Percentiles rank a stretch among this genome's conserved stretches.
phyloP scores from a whole-genome alignment of 805 yeast genomes.

The Kodamaea kaohsiungensis region DNA sequence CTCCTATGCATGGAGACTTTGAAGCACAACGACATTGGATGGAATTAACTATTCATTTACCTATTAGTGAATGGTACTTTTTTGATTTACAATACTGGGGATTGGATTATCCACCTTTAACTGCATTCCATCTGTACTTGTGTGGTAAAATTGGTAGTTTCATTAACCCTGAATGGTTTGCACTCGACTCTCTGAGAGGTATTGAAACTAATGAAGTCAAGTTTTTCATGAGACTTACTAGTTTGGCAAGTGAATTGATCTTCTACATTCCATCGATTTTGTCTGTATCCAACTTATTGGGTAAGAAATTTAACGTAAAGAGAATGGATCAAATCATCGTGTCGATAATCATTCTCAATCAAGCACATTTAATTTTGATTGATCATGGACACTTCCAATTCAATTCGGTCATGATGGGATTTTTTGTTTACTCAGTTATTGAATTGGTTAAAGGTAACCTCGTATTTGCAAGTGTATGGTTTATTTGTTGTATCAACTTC shows the following conservation, averaged over 20 bases:
- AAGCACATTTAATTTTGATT: slow-evolving; percentile 78
- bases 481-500: slow-evolving; percentile 75
- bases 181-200: slow-evolving; percentile 71
- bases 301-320: slow-evolving; percentile 53
- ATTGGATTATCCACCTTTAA: slow-evolving; percentile 93
- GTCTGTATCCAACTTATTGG: slow-evolving; percentile 68
- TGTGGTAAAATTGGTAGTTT: slow-evolving; percentile 71
- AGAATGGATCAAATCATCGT: slow-evolving; percentile 77
- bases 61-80: slow-evolving; percentile 80
- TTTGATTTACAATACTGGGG: slow-evolving; percentile 95
- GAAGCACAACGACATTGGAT: slow-evolving; percentile 99
- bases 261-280: slow-evolving; percentile 81
- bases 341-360: slow-evolving; percentile 76
- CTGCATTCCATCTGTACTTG: slow-evolving; percentile 89
- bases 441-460: slow-evolving; percentile 64
- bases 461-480: slow-evolving; percentile 71
- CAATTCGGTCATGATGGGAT: slow-evolving; percentile 92
- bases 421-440: slow-evolving; percentile 66
- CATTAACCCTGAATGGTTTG: slow-evolving; percentile 75
- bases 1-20: slow-evolving; percentile 92
- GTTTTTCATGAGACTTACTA: slow-evolving; percentile 83
- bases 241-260: slow-evolving; percentile 69
- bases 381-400: slow-evolving; percentile 99
- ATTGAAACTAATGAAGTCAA: slow-evolving; percentile 66
- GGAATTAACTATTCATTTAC: slow-evolving; percentile 80